A percentile compares a stretch with the other conserved stretches of the same genome.
Evolutionary conservation across 345 rosid genomes (phyloP).

Genomic region (Dimocarpus longan): DNA sequence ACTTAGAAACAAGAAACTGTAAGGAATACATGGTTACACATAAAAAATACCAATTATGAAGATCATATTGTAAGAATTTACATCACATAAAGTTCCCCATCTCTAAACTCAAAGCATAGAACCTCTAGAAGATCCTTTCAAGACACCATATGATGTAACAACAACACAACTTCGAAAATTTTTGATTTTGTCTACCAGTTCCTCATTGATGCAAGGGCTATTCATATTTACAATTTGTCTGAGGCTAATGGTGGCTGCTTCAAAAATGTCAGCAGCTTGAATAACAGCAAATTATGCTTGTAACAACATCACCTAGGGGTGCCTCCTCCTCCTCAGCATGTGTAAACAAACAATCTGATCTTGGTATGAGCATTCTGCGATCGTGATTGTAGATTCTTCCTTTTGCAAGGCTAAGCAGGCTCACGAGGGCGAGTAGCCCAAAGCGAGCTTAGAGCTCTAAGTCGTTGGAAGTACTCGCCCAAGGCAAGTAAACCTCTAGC

Average conservation of each 20-base stretch:
- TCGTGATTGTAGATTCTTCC: neutral
- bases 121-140: slow-evolving; percentile 4
- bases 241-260: slow-evolving; percentile 34
- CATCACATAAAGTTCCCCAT: slow-evolving; percentile 20
- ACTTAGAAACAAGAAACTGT: neutral
- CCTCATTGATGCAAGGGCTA: slow-evolving; percentile 24
- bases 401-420: slow-evolving; percentile 38
- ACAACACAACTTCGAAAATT: slow-evolving; percentile 18
- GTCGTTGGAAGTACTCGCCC: slow-evolving; percentile 84
- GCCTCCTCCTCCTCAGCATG: slow-evolving; percentile 23
- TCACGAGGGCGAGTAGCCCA: slow-evolving; percentile 66
- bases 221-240: slow-evolving; percentile 32
- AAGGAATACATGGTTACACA: neutral
- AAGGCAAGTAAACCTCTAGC: slow-evolving; percentile 81
- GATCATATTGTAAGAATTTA: slow-evolving; percentile 19
- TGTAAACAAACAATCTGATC: slow-evolving; percentile 4
- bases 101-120: slow-evolving; percentile 9
- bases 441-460: slow-evolving; percentile 63
- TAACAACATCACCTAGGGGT: slow-evolving; percentile 21
- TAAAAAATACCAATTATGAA: neutral
- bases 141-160: slow-evolving; percentile 6
- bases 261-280: slow-evolving; percentile 45
- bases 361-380: slow-evolving; percentile 1
- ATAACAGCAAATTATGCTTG: slow-evolving; percentile 24
- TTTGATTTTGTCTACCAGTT: slow-evolving; percentile 19